Base-by-base conservation (phyloP, 2,329 filamentous ascomycete genomes). In the Botrytis byssoidea region DNA sequence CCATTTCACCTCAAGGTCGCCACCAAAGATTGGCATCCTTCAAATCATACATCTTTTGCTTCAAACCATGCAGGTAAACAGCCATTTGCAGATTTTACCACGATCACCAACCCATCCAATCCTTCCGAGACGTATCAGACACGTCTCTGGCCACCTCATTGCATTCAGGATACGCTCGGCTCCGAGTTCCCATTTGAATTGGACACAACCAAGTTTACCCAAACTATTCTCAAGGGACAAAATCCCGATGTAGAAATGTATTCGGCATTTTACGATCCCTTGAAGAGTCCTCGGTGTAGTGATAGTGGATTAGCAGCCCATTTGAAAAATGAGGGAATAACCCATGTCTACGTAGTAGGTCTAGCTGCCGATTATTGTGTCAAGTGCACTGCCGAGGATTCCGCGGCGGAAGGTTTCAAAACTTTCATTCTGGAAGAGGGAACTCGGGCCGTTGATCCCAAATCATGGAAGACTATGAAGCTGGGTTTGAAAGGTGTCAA, bases 281-380 rank as follows among this genome's bases (percentile, higher is more conserved):
- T 98, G 78, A 83, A 83, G 57, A 86, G 86, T 9, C 89, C 90
- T 1, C 83, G 83, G 46, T 85, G 92, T 22, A 85, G 84, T 40
- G 89, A 91, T 78, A 91, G 88, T 79, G 90, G 90, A 22, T 84
- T 98, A 40, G 87, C 86, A 1, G 83, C 80, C 1, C 80, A 85
- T 66, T 82, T 99, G 77, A 86, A 82, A 70, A 85, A 85, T 4
- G 84, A 84, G 25, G 85, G 83, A 0, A 85, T 97, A 42, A 94
- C 92, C 9, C 88, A 97, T 81, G 93, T 98, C 9, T 98, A 91
- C 81, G 89, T 96, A 35, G 94, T 93, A 1, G 96, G 96, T 0
- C 81, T 99, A 72, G 95, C 96, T 5, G 91, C 90, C 29, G 96
- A 98, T 82, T 97, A 93, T 82, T 99, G 96, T 81, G 95, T 98